Base-by-base conservation (phyloP, 805 yeast species). In the Ogataea nitratoaversa region DNA sequence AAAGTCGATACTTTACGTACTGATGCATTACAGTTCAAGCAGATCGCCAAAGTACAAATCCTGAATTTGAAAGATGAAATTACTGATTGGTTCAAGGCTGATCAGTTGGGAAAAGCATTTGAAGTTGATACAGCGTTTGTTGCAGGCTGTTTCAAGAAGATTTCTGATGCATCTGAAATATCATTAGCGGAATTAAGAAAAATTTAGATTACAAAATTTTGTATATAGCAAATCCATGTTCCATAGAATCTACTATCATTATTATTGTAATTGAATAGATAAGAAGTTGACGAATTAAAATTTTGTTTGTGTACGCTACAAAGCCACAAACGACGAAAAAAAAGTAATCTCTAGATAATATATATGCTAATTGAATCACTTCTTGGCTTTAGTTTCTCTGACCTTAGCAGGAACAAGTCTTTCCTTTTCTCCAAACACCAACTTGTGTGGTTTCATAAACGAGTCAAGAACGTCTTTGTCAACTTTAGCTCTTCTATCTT, bases 381-480 rank as follows among this genome's bases (percentile, higher is more conserved):
- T 56, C 50, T 51, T 57, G 30, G 51, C 56, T 55, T 72, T 78
- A 53, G 63, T 62, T 47, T 63, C 74, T 53, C 72, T 68, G 46
- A 67, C 74, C 63, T 84, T 84, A 13, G 72, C 73, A 9, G 89
- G 81, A 42, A 87, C 91, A 32, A 73, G 61, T 70, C 95, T 78
- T 65, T 82, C 84, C 60, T 76, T 75, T 40, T 70, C 62, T 28
- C 96, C 96, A 73, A 78, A 82, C 33, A 74, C 75, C 57, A 89
- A 76, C 60, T 80, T 76, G 56, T 95, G 95, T 36, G 93, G 90
- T 51, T 74, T 81, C 91, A 87, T 93, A 61, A 82, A 93, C 43
- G 73, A 58, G 41, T 74, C 77, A 38, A 88, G 67, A 4, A 68
- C 65, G 16, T 67, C 79, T 34, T 84, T 82, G 44, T 79, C 77